Conservation (phyloP, 495 filamentous ascomycete genomes). For the Pseudotulostoma volvatum region DNA sequence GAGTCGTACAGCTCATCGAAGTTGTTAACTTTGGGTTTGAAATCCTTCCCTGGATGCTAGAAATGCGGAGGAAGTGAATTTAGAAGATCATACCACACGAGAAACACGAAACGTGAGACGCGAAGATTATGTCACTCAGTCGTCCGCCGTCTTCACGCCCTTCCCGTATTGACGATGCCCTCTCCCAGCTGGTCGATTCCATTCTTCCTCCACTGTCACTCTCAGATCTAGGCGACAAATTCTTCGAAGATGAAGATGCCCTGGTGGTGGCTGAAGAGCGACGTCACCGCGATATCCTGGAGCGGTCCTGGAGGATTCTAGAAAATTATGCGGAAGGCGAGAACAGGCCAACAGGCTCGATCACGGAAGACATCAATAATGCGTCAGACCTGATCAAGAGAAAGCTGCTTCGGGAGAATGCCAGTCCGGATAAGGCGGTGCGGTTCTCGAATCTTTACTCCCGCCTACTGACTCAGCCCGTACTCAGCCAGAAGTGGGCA, state of each 20-base stretch:
- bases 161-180: slow-evolving; percentile 38
- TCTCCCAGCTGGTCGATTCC: slow-evolving; percentile 38
- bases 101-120: no score
- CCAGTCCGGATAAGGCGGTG: slow-evolving; percentile 68
- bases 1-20: no score
- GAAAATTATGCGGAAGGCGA: neutral
- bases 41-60: no score
- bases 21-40: no score
- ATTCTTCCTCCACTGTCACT: slow-evolving; percentile 26
- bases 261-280: slow-evolving; percentile 28
- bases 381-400: slow-evolving; percentile 82
- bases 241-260: slow-evolving; percentile 30
- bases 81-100: no score
- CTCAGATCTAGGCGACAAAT: slow-evolving; percentile 21
- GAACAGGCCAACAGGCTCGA: slow-evolving; percentile 19
- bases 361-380: slow-evolving; percentile 57
- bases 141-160: slow-evolving; percentile 21
- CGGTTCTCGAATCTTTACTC: slow-evolving; percentile 80
- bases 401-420: slow-evolving; percentile 56
- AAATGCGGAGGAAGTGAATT: no score
- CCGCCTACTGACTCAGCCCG: slow-evolving; percentile 70
- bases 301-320: slow-evolving; percentile 29
- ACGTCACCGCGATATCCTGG: slow-evolving; percentile 24
- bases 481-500: slow-evolving; percentile 89
- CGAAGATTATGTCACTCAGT: no score